These are phyloP conservation scores for Gastrodia elata DNA, from an alignment of 106 monocot genomes.

Conservation along the genomic window DNA sequence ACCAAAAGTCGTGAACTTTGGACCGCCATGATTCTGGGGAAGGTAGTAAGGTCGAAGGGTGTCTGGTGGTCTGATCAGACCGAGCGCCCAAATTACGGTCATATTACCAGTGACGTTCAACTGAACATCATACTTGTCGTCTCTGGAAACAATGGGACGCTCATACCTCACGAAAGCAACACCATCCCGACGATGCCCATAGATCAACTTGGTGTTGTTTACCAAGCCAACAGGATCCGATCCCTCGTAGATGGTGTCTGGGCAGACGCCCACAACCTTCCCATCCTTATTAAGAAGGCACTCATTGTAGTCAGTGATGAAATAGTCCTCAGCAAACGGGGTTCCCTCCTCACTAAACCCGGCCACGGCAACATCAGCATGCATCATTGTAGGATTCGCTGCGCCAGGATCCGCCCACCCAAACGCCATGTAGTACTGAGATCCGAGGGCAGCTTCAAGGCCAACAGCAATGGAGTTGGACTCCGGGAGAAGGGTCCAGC, in stretches of 20 bases:
- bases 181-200: slow-evolving; percentile 78
- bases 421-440: slow-evolving; percentile 87
- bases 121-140: slow-evolving; percentile 71
- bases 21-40: slow-evolving; percentile 78
- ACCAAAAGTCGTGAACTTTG: slow-evolving; percentile 35
- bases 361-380: slow-evolving; percentile 50
- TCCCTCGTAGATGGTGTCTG: slow-evolving; percentile 69
- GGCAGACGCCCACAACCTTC: slow-evolving; percentile 67
- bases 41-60: slow-evolving; percentile 57
- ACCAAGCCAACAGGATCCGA: slow-evolving; percentile 47
- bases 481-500: slow-evolving; percentile 54
- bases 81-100: slow-evolving; percentile 83
- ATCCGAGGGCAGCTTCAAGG: slow-evolving; percentile 60
- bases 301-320: slow-evolving; percentile 66
- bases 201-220: slow-evolving; percentile 65
- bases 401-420: slow-evolving; percentile 62
- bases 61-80: slow-evolving; percentile 64
- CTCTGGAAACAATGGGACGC: slow-evolving; percentile 37
- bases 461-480: slow-evolving; percentile 47
- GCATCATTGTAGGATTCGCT: slow-evolving; percentile 49
- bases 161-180: slow-evolving; percentile 68
- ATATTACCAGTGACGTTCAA: slow-evolving; percentile 43
- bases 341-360: slow-evolving; percentile 72
- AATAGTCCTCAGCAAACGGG: slow-evolving; percentile 90
- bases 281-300: slow-evolving; percentile 71